Conservation (phyloP, 2,329 filamentous ascomycete genomes). For the Tolypocladium nubicola region DNA sequence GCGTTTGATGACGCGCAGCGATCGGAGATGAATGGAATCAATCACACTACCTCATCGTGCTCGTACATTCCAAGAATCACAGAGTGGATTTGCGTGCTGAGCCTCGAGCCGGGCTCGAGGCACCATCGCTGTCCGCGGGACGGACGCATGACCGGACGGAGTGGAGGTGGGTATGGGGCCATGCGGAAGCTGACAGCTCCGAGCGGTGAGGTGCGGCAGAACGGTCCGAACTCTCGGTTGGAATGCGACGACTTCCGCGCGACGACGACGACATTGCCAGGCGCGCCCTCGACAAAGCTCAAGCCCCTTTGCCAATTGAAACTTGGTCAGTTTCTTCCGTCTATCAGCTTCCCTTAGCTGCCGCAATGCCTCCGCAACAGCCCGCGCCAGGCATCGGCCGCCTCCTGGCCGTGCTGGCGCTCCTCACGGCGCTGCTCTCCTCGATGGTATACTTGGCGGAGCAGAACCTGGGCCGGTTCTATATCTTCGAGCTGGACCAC, state of each 20-base stretch:
- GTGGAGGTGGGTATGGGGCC: slow-evolving; percentile 7
- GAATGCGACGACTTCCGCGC: neutral
- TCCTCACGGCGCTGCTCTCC: slow-evolving; percentile 43
- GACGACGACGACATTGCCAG: neutral
- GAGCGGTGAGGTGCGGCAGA: slow-evolving; percentile 19
- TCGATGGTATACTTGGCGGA: slow-evolving; percentile 46
- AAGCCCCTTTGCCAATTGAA: neutral
- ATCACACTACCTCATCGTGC: neutral
- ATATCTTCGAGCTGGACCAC: slow-evolving; percentile 62
- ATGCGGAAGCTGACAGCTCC: slow-evolving; percentile 12
- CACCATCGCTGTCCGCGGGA: neutral
- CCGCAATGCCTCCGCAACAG: neutral
- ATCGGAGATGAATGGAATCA: neutral
- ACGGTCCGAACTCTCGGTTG: neutral
- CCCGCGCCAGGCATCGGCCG: slow-evolving; percentile 14
- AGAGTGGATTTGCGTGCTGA: neutral
- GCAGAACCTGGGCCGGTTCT: slow-evolving; percentile 52
- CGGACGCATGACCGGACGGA: neutral
- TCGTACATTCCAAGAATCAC: neutral
- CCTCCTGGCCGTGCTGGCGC: slow-evolving; percentile 37
- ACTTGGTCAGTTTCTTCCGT: neutral
- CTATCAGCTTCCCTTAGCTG: neutral
- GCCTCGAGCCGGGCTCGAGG: neutral
- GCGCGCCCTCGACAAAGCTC: neutral
- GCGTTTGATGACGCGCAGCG: neutral